Evolutionary conservation across 495 filamentous ascomycete genomes (phyloP).

Genomic region (Jackrogersella multiformis): DNA sequence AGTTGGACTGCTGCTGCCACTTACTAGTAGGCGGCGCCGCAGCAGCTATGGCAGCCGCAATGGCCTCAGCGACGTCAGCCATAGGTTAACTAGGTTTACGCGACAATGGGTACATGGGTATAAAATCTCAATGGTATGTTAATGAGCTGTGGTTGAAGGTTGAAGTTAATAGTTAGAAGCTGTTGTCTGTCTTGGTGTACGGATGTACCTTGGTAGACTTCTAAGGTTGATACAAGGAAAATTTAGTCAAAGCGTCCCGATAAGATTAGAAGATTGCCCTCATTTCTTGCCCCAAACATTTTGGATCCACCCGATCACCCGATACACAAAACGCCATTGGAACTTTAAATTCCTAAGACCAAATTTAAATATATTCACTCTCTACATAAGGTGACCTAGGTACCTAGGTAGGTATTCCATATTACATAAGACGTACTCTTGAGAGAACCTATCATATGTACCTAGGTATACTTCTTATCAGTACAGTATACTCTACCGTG

Average conservation of each 20-base stretch:
- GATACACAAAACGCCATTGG: conserved; percentile 23
- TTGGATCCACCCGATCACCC: conserved; percentile 51
- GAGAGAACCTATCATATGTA: too few species aligned
- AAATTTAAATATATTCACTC: background rate
- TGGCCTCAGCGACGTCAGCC: conserved; percentile 47
- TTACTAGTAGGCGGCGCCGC: conserved; percentile 42
- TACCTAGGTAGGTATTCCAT: too few species aligned
- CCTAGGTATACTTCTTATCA: too few species aligned
- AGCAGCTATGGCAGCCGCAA: conserved; percentile 46
- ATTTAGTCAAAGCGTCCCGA: conserved; percentile 52
- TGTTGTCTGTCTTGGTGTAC: conserved; percentile 21
- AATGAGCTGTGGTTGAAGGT: conserved; percentile 11
- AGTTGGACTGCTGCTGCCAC: conserved; percentile 13
- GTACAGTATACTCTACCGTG: too few species aligned
- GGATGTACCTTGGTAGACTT: background rate
- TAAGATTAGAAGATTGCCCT: conserved; percentile 53
- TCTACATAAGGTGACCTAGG: too few species aligned
- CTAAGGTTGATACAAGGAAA: conserved; percentile 43
- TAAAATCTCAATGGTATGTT: conserved; percentile 20
- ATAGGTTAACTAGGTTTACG: conserved; percentile 34
- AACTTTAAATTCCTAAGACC: conserved; percentile 1
- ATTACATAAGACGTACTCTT: too few species aligned
- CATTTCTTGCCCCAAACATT: conserved; percentile 54
- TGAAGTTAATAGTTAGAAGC: background rate
- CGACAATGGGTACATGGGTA: conserved; percentile 22